Evolutionary conservation across 768 basidiomycete genomes (phyloP).

Genomic region (Rhodotorula taiwanensis): DNA sequence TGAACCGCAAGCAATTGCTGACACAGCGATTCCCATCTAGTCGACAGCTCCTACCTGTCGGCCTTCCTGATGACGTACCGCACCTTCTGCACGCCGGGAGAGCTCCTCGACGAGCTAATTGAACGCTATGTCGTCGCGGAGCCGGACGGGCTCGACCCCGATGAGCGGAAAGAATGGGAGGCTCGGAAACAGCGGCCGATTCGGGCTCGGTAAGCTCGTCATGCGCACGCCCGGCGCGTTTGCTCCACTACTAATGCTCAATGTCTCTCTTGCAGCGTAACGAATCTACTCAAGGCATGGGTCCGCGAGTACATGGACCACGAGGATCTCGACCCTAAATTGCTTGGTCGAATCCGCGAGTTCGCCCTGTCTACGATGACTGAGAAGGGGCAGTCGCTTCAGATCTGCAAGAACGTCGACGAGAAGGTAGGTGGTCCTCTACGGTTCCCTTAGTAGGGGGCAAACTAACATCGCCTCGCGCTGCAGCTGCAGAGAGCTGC

Average conservation of each 20-base stretch:
- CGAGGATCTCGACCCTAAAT: constrained; percentile 75
- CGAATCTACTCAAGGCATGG: constrained; percentile 87
- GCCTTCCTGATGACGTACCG: constrained; percentile 95
- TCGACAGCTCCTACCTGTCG: constrained; percentile 60
- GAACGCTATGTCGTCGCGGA: constrained; percentile 70
- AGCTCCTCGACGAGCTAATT: constrained; percentile 73
- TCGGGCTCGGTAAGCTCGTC: constrained; percentile 62
- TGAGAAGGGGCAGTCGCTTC: constrained; percentile 35
- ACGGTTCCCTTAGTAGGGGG: too few species aligned
- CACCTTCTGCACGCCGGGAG: constrained; percentile 77
- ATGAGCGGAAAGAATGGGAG: constrained; percentile 70
- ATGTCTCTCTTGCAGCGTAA: constrained; percentile 53
- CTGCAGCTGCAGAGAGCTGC: constrained; percentile 28
- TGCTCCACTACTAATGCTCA: neutral
- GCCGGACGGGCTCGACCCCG: constrained; percentile 52
- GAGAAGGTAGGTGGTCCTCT: constrained; percentile 20
- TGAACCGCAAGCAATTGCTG: too few species aligned
- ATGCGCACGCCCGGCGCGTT: neutral
- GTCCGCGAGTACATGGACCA: constrained; percentile 61
- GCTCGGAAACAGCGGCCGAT: constrained; percentile 79
- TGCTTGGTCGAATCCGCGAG: constrained; percentile 72
- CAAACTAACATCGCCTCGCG: neutral
- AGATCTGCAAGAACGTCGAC: constrained; percentile 40
- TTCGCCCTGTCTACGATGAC: constrained; percentile 50
- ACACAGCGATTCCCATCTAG: constrained; percentile 42